Evolutionary conservation across 73 alveolate species (phyloP).

Genomic region (Symbiodinium natans): DNA sequence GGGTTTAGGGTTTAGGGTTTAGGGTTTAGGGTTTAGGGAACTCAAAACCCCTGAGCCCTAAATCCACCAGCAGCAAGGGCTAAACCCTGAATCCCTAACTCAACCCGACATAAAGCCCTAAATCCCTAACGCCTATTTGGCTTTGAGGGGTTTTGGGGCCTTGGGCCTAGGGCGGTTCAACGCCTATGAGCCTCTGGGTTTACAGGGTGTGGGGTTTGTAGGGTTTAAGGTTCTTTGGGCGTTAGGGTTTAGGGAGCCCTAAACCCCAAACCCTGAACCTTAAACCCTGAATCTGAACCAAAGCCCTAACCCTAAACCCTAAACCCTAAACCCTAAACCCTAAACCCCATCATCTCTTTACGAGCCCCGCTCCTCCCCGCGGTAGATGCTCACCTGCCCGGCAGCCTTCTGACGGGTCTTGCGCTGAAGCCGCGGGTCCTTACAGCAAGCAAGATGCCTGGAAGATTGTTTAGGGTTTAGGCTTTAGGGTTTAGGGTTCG

Average conservation of each 20-base stretch:
- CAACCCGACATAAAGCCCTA: no score
- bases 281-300: not conserved
- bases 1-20: not conserved
- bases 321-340: not conserved
- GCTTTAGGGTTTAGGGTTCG: no score
- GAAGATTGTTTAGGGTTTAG: not conserved
- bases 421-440: not conserved
- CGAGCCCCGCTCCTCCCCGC: not conserved
- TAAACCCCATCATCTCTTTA: not conserved
- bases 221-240: not conserved
- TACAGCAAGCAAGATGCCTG: not conserved
- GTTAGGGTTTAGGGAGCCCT: not conserved
- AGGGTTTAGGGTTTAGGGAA: not conserved
- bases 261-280: not conserved
- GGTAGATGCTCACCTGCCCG: not conserved
- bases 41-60: no score
- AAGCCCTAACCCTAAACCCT: not conserved
- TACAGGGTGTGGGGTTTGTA: not conserved
- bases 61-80: no score
- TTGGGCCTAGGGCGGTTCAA: no score
- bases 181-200: not conserved
- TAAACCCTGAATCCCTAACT: no score
- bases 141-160: no score
- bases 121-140: no score
- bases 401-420: not conserved